Base-by-base conservation (phyloP, 2,329 filamentous ascomycete genomes). In the Exophiala sideris region DNA sequence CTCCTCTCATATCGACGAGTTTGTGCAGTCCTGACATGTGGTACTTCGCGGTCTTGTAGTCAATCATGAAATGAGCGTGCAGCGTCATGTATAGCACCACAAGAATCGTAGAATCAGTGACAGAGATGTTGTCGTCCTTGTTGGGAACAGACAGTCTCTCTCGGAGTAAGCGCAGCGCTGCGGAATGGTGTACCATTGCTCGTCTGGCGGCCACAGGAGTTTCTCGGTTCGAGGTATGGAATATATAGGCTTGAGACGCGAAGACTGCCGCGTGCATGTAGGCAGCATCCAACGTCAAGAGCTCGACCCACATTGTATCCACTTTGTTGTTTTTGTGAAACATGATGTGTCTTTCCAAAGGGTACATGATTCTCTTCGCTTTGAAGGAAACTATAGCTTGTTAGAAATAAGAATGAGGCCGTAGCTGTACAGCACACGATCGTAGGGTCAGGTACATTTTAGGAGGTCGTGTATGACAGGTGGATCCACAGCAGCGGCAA, bases 21-120 rank as follows among this genome's bases (percentile, higher is more conserved):
- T 64, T 71, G 11, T 62, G 63, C 11, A 75, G 62, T 3, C 72
- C 73, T n/a, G 67, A 46, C 49, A 73, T 63, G 45, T 75, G 71
- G 21, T 70, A 59, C 6, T 51, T 61, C 1, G 69, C 68, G 0
- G 65, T 56, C 5, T 63, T 50, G 8, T 52, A 50, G 40, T 74
- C 66, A 1, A 67, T 66, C 1, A 48, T 59, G 8, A 64, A 54
- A 24, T 65, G 62, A 7, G 72, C 68, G 50, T 68, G 62, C 2
- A 58, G 58, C 2, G 70, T 67, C 9, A 75, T 55, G 9, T 57
- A 61, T 41, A 74, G 32, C 1, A 75, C 60, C 0, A 66, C 65
- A 2, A 63, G 59, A 1, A 68, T 58, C 0, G 72, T 74, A 5
- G 61, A 58, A 54, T 69, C 57, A 71, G 63, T 1, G 66, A 67